Base-by-base conservation (phyloP, 345 rosid genomes). In the Garcia nutans region DNA sequence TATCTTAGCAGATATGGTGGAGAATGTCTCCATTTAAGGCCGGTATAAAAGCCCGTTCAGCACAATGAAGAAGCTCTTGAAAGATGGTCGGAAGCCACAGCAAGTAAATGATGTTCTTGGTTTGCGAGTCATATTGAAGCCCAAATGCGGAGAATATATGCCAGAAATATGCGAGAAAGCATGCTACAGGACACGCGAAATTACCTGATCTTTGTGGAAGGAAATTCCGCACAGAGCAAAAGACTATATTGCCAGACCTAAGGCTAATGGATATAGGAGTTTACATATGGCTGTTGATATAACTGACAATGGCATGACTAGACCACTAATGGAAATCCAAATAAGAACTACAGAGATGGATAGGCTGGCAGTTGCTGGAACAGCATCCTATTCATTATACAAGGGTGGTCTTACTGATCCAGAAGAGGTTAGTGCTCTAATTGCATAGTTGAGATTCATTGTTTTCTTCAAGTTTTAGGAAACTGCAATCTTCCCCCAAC, bases 201-300 rank as follows among this genome's bases (percentile, higher is more conserved):
- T 93, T 65, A 76, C 93, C 65, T 85, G 54, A 71, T 81, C 88
- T 41, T 15, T 95, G 68, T 95, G 99, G 99, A 89, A 88, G 49
- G 99, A 91, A 80, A 87, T 93, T 42, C 93, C 94, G 15, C 85
- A 84, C 76, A 88, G 97, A 83, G 84, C 92, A 1, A 95, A 95
- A 83, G 97, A 95, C 79, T 95, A 95, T 74, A 91, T 93, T 60
- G 86, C 89, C 62, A 72, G 78, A 83, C 99, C 99, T 0, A 95
- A 93, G 82, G 83, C 75, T 33, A 95, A 93, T 77, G 97, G 99
- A 22, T 95, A 93, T 84, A 86, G 80, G 83, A 95, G 99, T 74
- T 85, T 92, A 61, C 99, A 95, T 73, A 90, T 95, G 99, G 97
- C 97, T 9, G 96, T 93, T 78, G 94, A 95, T 77, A 91, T 88